Percentiles rank a stretch among this genome's conserved stretches.
Conservation (phyloP, 1,139 yeast genomes). For the Blastobotrys indianensis region DNA sequence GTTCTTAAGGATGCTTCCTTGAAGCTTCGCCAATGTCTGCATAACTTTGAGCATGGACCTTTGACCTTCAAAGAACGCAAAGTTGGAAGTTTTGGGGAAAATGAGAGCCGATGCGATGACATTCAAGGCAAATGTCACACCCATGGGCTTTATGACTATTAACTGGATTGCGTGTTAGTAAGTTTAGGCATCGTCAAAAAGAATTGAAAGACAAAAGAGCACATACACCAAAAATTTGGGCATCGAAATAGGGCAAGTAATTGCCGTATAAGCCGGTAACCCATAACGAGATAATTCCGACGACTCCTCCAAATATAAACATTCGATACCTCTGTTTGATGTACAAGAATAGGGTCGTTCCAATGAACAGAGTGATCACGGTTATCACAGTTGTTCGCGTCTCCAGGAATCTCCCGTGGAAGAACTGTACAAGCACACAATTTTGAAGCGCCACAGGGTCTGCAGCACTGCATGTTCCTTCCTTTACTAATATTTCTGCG, state of each 20-base stretch:
- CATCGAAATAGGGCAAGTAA: slow-evolving; percentile 25
- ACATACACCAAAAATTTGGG: slow-evolving; percentile 21
- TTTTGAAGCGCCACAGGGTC: slow-evolving; percentile 11
- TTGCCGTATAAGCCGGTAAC: slow-evolving; percentile 19
- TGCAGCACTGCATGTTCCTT: slow-evolving; percentile 23
- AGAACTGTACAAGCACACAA: slow-evolving; percentile 21
- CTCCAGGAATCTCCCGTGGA: slow-evolving; percentile 24
- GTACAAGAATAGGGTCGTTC: slow-evolving; percentile 13
- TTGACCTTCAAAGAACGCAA: slow-evolving; percentile 19
- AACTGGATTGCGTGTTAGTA: slow-evolving; percentile 4
- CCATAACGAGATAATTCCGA: slow-evolving; percentile 21
- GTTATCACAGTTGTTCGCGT: slow-evolving; percentile 23
- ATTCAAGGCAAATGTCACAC: slow-evolving; percentile 23
- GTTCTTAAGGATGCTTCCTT: slow-evolving; percentile 15
- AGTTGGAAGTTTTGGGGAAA: slow-evolving; percentile 28
- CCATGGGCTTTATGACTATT: slow-evolving; percentile 24
- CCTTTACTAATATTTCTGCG: slow-evolving; percentile 14
- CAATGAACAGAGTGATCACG: slow-evolving; percentile 24
- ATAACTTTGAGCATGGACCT: slow-evolving; percentile 15
- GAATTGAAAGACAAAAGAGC: not conserved
- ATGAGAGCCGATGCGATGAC: slow-evolving; percentile 20
- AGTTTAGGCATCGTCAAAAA: not conserved
- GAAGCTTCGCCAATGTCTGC: slow-evolving; percentile 12
- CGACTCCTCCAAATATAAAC: slow-evolving; percentile 15
- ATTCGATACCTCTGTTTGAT: slow-evolving; percentile 11